Base-by-base conservation (phyloP, 129 eudicot genomes). In the Helianthus annuus region DNA sequence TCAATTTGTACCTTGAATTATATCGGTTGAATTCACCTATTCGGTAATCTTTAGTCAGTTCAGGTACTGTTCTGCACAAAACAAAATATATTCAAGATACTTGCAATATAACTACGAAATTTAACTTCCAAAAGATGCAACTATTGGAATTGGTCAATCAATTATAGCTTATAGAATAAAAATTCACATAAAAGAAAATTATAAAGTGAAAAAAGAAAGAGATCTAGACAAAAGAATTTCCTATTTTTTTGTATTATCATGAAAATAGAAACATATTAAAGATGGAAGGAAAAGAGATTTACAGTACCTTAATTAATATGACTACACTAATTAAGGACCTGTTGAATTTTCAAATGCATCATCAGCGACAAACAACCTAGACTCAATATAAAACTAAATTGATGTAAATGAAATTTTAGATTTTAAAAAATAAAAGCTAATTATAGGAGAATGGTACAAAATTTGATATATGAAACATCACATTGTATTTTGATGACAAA, bases 311-410 rank as follows among this genome's bases (percentile, higher is more conserved):
- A 27, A 27, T 27, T 27, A 53, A 77, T 66, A 73, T 70, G 82
- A 80, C 75, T 77, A 79, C 45, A 71, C 77, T 66, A 82, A 42
- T 42, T 48, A 68, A 75, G 77, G 65, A 77, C 68, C 73, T 81
- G 83, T 76, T 39, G 81, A 72, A 76, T 83, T 79, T 59, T 88
- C 88, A 85, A 74, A 68, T 62, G 83, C n/a, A n/a, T n/a, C n/a
- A n/a, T n/a, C n/a, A n/a, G n/a, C 85, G 44, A 59, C 65, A 32
- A 59, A 59, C 65, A 29, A 27, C 32, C 2, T 2, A 27, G 32
- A 27, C 1, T 27, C 0, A 27, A 27, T 27, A 27, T 27, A 27
- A 27, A 27, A 27, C 32, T 27, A 27, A 27, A 27, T 27, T 27
- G 3, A 27, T 27, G 32, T 27, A 27, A 27, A 27, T 27, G 32